Evolutionary conservation across 2,329 filamentous ascomycete genomes (phyloP).

Genomic region (Colletotrichum gloeosporioides): DNA sequence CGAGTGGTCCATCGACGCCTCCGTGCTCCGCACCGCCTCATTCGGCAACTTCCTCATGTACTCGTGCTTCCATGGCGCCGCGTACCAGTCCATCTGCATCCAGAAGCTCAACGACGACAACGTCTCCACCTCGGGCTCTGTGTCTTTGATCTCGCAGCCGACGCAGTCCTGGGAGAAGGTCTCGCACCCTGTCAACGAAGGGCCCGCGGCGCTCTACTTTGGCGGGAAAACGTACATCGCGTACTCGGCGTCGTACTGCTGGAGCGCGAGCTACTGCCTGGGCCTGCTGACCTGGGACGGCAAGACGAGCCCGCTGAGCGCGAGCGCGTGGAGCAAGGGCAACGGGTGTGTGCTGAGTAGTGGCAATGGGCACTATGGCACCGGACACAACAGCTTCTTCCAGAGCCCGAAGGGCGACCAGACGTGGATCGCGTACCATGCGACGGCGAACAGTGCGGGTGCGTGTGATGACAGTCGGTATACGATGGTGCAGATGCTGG

Average conservation of each 20-base stretch:
- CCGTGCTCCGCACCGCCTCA: slow-evolving; percentile 52
- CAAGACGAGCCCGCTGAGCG: slow-evolving; percentile 47
- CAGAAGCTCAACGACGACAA: slow-evolving; percentile 44
- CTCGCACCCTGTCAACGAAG: slow-evolving; percentile 59
- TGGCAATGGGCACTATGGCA: slow-evolving; percentile 62
- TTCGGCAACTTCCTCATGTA: slow-evolving; percentile 59
- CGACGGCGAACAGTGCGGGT: slow-evolving; percentile 51
- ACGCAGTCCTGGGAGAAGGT: slow-evolving; percentile 56
- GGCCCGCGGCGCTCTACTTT: slow-evolving; percentile 57
- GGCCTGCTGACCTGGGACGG: slow-evolving; percentile 60
- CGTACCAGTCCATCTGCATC: slow-evolving; percentile 42
- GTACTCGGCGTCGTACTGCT: slow-evolving; percentile 62
- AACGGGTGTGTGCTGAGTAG: slow-evolving; percentile 55
- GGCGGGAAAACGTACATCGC: slow-evolving; percentile 57
- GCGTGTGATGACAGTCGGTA: slow-evolving; percentile 60
- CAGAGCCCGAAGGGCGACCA: slow-evolving; percentile 57
- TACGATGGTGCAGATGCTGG: slow-evolving; percentile 57
- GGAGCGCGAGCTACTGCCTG: slow-evolving; percentile 59
- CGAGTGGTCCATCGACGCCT: slow-evolving; percentile 60
- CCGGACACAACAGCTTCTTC: slow-evolving; percentile 65
- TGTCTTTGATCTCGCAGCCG: slow-evolving; percentile 55
- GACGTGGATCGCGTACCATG: slow-evolving; percentile 63
- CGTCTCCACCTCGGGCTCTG: slow-evolving; percentile 45
- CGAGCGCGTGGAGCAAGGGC: slow-evolving; percentile 55
- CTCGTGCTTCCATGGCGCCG: slow-evolving; percentile 53